phyloP scores from a whole-genome alignment of 2,329 filamentous ascomycete species.

The Cercospora canescens region DNA sequence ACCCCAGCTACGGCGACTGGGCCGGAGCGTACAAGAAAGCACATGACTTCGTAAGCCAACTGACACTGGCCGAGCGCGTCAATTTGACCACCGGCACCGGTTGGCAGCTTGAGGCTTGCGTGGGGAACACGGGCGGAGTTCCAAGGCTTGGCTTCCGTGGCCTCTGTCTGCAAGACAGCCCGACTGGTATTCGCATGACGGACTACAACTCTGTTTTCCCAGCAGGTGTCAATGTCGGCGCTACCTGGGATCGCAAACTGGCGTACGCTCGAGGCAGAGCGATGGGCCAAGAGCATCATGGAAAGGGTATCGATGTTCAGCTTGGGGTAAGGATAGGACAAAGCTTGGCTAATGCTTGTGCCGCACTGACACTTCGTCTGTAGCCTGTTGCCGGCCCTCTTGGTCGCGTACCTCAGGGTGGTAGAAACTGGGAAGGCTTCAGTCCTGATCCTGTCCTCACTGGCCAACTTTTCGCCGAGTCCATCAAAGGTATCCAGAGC shows the following conservation, averaged over 20 bases:
- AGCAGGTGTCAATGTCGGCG: slow-evolving; percentile 44
- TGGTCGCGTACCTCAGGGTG: slow-evolving; percentile 29
- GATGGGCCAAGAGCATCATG: slow-evolving; percentile 35
- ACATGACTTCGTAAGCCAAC: slow-evolving; percentile 33
- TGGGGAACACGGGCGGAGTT: slow-evolving; percentile 39
- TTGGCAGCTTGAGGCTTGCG: slow-evolving; percentile 35
- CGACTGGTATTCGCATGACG: slow-evolving; percentile 42
- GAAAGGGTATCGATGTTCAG: slow-evolving; percentile 60
- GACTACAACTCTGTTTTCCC: slow-evolving; percentile 46
- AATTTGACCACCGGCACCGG: slow-evolving; percentile 51
- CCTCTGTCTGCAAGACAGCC: slow-evolving; percentile 46
- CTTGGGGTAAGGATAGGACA: slow-evolving; percentile 48
- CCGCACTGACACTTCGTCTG: neutral
- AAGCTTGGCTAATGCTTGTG: neutral
- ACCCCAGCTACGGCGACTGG: slow-evolving; percentile 48
- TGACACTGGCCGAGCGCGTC: slow-evolving; percentile 38
- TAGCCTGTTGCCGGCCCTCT: slow-evolving; percentile 62
- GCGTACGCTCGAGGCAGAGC: slow-evolving; percentile 35
- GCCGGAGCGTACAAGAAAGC: slow-evolving; percentile 34
- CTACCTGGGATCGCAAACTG: slow-evolving; percentile 45
- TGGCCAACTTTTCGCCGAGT: slow-evolving; percentile 29
- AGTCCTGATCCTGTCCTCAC: slow-evolving; percentile 67
- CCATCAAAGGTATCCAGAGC: slow-evolving; percentile 34
- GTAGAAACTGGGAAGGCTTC: slow-evolving; percentile 56
- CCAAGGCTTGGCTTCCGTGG: slow-evolving; percentile 41